A percentile compares a stretch with the other conserved stretches of the same genome.
Evolutionary conservation across 2,329 filamentous ascomycete genomes (phyloP).

Genomic region (Phialophora macrospora): DNA sequence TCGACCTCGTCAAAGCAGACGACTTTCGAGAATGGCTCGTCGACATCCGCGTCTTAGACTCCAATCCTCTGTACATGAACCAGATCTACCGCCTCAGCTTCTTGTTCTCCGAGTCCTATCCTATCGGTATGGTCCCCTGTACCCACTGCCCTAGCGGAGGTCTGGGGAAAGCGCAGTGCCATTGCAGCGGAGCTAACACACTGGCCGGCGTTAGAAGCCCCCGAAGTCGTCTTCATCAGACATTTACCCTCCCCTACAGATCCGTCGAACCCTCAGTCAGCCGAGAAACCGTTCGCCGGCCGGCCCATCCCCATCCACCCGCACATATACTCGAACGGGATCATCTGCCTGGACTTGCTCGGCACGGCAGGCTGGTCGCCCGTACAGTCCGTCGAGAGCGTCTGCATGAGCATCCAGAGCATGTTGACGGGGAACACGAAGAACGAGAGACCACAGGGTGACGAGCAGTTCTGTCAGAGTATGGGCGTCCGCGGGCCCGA

Average conservation of each 20-base stretch:
- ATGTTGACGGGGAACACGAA: conserved; percentile 96
- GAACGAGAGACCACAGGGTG: conserved; percentile 86
- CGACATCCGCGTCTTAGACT: conserved; percentile 88
- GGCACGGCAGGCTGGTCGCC: conserved; percentile 90
- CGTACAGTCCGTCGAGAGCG: conserved; percentile 93
- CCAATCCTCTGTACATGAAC: conserved; percentile 82
- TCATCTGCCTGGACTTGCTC: conserved; percentile 95
- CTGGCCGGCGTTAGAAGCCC: conserved; percentile 68
- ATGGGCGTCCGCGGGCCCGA: conserved; percentile 38
- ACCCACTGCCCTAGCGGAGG: too few relatives aligned
- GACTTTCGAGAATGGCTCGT: conserved; percentile 88
- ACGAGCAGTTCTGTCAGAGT: conserved; percentile 78
- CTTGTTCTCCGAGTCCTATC: conserved; percentile 80
- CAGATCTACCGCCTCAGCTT: conserved; percentile 87
- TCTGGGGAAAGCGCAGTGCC: neutral
- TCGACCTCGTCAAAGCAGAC: conserved; percentile 78
- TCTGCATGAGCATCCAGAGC: conserved; percentile 96
- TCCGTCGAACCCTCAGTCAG: conserved; percentile 24
- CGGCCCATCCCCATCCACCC: conserved; percentile 87
- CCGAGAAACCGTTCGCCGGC: conserved; percentile 43
- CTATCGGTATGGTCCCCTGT: conserved; percentile 71
- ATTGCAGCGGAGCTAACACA: neutral
- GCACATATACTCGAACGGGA: conserved; percentile 97
- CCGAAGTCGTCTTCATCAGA: conserved; percentile 87
- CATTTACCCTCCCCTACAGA: conserved; percentile 53